Evolutionary conservation across 1,284 basidiomycete species (phyloP), one percentile per base, ranked within the genome.

Genomic region (Austropuccinia psidii): DNA sequence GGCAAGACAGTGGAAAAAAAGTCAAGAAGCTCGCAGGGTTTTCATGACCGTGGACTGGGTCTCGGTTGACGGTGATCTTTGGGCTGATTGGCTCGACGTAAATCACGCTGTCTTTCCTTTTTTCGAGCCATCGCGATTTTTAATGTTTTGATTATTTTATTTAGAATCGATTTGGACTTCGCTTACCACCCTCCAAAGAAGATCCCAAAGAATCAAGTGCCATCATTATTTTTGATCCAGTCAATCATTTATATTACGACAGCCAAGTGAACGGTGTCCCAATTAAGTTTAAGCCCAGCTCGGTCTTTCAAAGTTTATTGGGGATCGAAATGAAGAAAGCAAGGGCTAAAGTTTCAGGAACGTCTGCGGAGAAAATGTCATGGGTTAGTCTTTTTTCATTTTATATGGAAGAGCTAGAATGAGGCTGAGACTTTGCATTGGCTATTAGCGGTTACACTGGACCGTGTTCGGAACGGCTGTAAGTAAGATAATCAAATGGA

Each of bases 1-100:
- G 69, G 69, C 69, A 2, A n/a, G 21, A 27, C 69, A 73, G 43
- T 73, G 69, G 69, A 45, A 50, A 17, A 62, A 52, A 19, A 73
- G 69, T 39, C 69, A 73, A 37, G 27, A 54, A 4, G 69, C 69
- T 33, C 15, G 69, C 21, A 35, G n/a, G 17, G 69, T 52, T 0
- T 19, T 54, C 17, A 27, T 62, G 15, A 29, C 47, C 6, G 60
- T 73, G 8, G 69, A 73, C 37, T 73, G 69, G 69, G 69, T 64
- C n/a, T 73, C 58, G 69, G 27, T 54, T 6, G 37, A 73, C 35
- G 35, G 33, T 1, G 43, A 70, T 31, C 45, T 39, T n/a, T 64
- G 60, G 57, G 21, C 47, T 27, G 49, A 62, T 52, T 73, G 69
- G 69, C 47, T 73, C n/a, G 52, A 64, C 19, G 69, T 73, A 5